Percentiles rank a stretch among this genome's conserved stretches.
Conservation (phyloP, 2,329 filamentous ascomycete genomes). For the Thielaviopsis ethacetica region DNA sequence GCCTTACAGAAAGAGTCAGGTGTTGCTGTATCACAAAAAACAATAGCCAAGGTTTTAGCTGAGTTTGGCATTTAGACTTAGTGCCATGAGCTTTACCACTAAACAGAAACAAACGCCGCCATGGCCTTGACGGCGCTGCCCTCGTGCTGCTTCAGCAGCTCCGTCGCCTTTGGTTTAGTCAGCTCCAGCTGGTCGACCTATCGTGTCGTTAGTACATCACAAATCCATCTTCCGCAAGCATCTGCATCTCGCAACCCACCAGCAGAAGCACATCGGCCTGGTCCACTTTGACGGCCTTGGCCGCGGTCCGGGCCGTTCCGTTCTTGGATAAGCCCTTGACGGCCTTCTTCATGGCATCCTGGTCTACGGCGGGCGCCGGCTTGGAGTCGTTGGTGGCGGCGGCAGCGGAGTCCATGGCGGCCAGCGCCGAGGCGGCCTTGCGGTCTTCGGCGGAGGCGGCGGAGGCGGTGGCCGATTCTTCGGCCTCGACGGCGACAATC, state of each 20-base stretch:
- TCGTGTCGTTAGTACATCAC: neutral
- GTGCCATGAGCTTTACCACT: no score
- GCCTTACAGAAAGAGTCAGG: neutral
- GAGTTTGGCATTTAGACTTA: neutral
- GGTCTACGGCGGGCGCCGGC: slow-evolving; percentile 41
- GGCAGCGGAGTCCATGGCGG: slow-evolving; percentile 43
- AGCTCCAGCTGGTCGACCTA: slow-evolving; percentile 58
- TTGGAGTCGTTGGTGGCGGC: slow-evolving; percentile 30
- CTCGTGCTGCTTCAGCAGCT: slow-evolving; percentile 55
- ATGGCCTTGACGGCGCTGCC: slow-evolving; percentile 54
- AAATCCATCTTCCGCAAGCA: neutral
- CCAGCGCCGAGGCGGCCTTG: slow-evolving; percentile 59
- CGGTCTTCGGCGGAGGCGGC: slow-evolving; percentile 54
- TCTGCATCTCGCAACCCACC: slow-evolving; percentile 26
- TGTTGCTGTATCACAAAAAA: neutral
- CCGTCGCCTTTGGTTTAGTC: slow-evolving; percentile 54
- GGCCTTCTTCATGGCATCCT: slow-evolving; percentile 54
- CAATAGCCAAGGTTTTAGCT: neutral
- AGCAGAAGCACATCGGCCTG: slow-evolving; percentile 52
- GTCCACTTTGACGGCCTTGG: slow-evolving; percentile 53
- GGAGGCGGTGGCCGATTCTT: slow-evolving; percentile 32
- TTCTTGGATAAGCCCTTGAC: slow-evolving; percentile 40
- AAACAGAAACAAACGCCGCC: slow-evolving; percentile 31
- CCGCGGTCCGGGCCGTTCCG: slow-evolving; percentile 10
- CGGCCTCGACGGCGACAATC: slow-evolving; percentile 36